Evolutionary conservation across 805 yeast species (phyloP), one percentile per base, ranked within the genome.

Genomic region (Candida taoyuanica): DNA sequence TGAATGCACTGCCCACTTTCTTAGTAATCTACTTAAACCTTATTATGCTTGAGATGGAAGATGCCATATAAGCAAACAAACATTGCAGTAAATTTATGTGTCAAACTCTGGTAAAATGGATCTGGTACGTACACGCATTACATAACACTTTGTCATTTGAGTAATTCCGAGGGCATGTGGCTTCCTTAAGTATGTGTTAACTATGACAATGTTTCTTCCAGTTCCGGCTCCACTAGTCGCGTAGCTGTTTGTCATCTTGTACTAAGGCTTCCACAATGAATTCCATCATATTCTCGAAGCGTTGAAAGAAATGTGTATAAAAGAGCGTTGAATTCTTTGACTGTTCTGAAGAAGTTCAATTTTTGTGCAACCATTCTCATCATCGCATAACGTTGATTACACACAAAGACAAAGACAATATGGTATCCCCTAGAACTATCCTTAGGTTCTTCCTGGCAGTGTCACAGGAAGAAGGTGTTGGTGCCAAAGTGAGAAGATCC

Each of bases 391-490:
- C n/a, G n/a, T n/a, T n/a, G n/a, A n/a, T n/a, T n/a, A n/a, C n/a
- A n/a, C n/a, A n/a, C n/a, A n/a, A n/a, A n/a, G n/a, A n/a, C n/a
- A n/a, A n/a, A n/a, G n/a, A 34, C 25, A 36, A 40, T 18, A 55
- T 52, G 56, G 54, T 49, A 6, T 13, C 50, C 13, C 50, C 58
- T 39, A 70, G 85, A 63, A 59, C 74, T 1, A 67, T 78, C 33
- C 57, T 71, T 17, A 75, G 74, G 51, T 60, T 66, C 23, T 65
- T 78, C 49, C 53, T 68, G 31, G 88, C 91, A 21, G 54, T 71
- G 29, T 85, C 85, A 51, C 87, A 81, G 53, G 69, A 81, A 15
- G 95, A 86, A 62, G 96, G 96, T 47, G 88, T 72, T 21, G 96
- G 95, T n/a, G 95, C 95, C 20, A 63, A 71, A 21, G 95, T 86